A percentile compares a stretch with the other conserved stretches of the same genome.
Evolutionary conservation across 75 land plant genomes (phyloP).

Genomic region (Sequoiadendron giganteum): DNA sequence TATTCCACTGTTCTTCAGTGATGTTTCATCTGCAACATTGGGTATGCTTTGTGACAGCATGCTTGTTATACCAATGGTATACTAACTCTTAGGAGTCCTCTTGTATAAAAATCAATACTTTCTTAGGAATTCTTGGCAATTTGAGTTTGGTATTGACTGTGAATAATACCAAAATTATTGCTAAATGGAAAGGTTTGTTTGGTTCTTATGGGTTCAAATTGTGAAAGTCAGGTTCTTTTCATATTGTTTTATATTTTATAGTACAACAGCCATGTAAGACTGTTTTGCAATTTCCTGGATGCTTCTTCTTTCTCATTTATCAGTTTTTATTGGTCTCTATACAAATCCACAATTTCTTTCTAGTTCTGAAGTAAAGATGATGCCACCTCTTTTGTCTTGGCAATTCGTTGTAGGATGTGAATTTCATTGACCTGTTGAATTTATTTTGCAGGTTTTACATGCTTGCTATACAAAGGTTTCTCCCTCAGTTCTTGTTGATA

Average conservation of each 20-base stretch:
- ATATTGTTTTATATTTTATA: neutral
- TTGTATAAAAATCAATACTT: neutral
- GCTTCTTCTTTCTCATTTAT: neutral
- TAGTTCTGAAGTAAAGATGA: neutral
- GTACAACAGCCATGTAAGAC: neutral
- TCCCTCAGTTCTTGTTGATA: constrained; percentile 80
- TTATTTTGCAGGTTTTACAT: constrained; percentile 64
- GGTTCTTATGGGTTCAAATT: neutral
- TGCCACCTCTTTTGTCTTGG: neutral
- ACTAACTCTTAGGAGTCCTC: neutral
- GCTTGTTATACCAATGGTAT: neutral
- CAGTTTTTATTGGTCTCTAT: neutral
- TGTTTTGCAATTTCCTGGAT: neutral
- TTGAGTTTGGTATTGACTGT: neutral
- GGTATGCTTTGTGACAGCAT: neutral
- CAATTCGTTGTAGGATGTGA: neutral
- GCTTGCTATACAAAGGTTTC: constrained; percentile 88
- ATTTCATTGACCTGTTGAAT: neutral
- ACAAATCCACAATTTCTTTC: neutral
- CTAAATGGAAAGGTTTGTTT: neutral
- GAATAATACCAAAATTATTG: neutral
- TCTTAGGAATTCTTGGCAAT: neutral
- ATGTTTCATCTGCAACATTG: neutral
- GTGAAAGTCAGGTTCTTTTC: neutral
- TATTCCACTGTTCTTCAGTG: neutral